Base-by-base conservation (phyloP, 2,329 filamentous ascomycete genomes). In the Penicillium sp. region DNA sequence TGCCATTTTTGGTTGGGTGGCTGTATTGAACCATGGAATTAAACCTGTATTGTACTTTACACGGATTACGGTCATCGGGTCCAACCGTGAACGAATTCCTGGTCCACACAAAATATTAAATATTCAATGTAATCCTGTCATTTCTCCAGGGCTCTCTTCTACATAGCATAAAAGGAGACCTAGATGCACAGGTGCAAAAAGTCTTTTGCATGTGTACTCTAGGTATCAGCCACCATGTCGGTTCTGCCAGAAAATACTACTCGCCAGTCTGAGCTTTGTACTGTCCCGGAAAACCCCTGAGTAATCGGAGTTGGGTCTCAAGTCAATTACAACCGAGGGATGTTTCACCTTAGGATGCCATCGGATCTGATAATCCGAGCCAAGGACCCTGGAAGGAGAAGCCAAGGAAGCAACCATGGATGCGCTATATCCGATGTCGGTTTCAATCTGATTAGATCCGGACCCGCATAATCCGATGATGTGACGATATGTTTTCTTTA, bases 361-460 rank as follows among this genome's bases (percentile, higher is more conserved):
- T 43, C 42, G 49, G 42, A 57, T 54, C 42, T 29, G 42, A 54
- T 46, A 52, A 51, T 25, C 12, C 17, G 21, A 45, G 46, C 54
- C 46, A 56, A 51, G 35, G 45, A 58, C 41, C 19, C 9, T 10
- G 6, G 7, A 37, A 37, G 17, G 35, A 38, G 35, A 54, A 54
- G 49, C 56, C 38, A 48, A 54, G 17, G 25, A 42, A 57, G 13
- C n/a, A 47, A 21, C 52, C 46, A 42, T 21, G 25, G 21, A 17
- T 27, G 15, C 5, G 15, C 19, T 33, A 23, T 42, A 50, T 54
- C 55, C 55, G 55, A 57, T 54, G 43, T 57, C 55, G 55, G 43
- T 54, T 52, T 54, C 43, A 53, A 57, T 57, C 55, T 57, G 55
- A 57, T 57, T 54, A 57, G 50, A 54, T 57, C 55, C 17, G 41